Evolutionary conservation across 139 green algal genomes (phyloP), one percentile per base, ranked within the genome.

Genomic region (Haematococcus lacustris): DNA sequence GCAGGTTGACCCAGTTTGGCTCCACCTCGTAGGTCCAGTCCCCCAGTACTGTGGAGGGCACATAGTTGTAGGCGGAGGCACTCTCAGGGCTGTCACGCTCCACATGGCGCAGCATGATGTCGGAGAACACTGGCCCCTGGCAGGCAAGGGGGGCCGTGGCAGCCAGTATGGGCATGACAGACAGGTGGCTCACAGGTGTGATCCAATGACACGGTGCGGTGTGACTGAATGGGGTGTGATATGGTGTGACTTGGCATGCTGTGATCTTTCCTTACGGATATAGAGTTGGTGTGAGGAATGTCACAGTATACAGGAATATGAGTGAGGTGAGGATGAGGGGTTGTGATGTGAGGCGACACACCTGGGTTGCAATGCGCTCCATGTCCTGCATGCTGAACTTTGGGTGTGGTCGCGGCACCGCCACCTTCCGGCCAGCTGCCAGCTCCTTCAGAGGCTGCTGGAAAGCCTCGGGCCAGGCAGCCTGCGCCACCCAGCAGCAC

Each of bases 1-100:
- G 73, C 71, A 94, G 68, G 23, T 53, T 9, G 3, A 41, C 25
- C 90, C 90, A 96, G 34, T 84, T 50, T 1, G 90, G 90, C 77
- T 96, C 90, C 7, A 77, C 64, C 69, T 82, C 79, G 6, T 38
- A 65, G 1, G 33, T 30, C 61, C 77, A 86, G 66, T 88, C 83
- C 0, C 83, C 83, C 33, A 86, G 53, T n/a, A 86, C 83, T 2
- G 66, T 76, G 21, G 37, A 37, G 0, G 83, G 83, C 33, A 88
- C 68, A 62, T 85, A 88, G 47, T 64, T 72, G 71, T 79, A 88
- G 0, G 73, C 61, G 33, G 73, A 21, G 4, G 65, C 76, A 23
- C 32, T 21, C 35, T 50, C 43, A 38, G 76, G 40, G 17, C 51
- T 13, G 3, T 78, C 1, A 0, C 71, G 66, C 77, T 85, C 80